These are phyloP conservation scores for Chlamydomonas incerta DNA, from an alignment of 139 green algal genomes.

Conservation along the genomic window DNA sequence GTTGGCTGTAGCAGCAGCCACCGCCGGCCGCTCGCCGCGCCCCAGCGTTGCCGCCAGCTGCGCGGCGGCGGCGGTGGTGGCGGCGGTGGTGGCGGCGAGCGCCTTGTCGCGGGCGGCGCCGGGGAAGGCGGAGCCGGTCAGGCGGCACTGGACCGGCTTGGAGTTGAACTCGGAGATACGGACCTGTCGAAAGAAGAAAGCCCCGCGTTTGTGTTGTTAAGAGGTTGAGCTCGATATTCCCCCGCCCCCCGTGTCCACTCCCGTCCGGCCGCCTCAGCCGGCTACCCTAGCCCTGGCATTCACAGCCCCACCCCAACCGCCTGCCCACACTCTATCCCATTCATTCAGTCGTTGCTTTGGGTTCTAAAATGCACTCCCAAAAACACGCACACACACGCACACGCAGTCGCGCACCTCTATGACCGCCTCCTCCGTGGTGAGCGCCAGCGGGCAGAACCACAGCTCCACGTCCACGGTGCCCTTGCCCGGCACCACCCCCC, in stretches of 20 bases:
- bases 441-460: conserved; percentile 49
- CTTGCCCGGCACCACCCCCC: conserved; percentile 59
- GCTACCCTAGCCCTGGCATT: too few species aligned
- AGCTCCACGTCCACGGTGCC: conserved; percentile 46
- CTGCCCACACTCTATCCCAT: too few species aligned
- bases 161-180: conserved; percentile 65
- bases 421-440: conserved; percentile 53
- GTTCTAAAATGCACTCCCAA: too few species aligned
- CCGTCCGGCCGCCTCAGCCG: too few species aligned
- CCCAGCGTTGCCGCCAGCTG: not conserved
- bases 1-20: too few species aligned
- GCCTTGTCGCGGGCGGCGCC: conserved; percentile 46
- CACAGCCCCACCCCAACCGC: too few species aligned
- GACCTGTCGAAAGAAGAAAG: too few species aligned
- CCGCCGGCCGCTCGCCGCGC: not conserved
- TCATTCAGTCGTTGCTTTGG: too few species aligned
- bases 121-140: conserved; percentile 58
- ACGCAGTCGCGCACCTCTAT: conserved; percentile 65
- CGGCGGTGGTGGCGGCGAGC: conserved; percentile 32
- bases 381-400: too few species aligned
- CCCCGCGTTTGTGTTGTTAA: too few species aligned
- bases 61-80: not conserved
- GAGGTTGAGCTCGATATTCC: too few species aligned
- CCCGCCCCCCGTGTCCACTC: too few species aligned
- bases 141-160: conserved; percentile 42